A percentile compares a stretch with the other conserved stretches of the same genome.
Conservation (phyloP, 2,329 filamentous ascomycete species). For the Aureobasidium sp. region DNA sequence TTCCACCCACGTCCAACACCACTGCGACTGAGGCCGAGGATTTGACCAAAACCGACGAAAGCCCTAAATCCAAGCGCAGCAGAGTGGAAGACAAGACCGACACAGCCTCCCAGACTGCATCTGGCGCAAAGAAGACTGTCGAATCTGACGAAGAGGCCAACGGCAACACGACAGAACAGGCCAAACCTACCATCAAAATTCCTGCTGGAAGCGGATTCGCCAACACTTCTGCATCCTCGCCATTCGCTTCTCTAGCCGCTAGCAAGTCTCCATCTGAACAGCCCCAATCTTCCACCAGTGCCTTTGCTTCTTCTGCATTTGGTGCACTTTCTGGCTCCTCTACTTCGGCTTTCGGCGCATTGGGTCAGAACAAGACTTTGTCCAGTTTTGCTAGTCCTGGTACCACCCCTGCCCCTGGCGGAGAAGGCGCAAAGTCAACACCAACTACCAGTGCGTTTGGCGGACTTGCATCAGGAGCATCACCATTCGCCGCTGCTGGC, state of each 20-base stretch:
- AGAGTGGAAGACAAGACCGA: slow-evolving; percentile 27
- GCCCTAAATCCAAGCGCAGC: slow-evolving; percentile 46
- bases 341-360: slow-evolving; percentile 32
- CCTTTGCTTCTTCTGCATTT: slow-evolving; percentile 48
- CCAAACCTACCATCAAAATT: slow-evolving; percentile 22
- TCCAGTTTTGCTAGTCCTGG: slow-evolving; percentile 26
- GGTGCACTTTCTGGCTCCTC: slow-evolving; percentile 35
- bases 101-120: slow-evolving; percentile 12
- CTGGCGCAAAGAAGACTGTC: slow-evolving; percentile 8
- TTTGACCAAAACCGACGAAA: slow-evolving; percentile 27
- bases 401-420: slow-evolving; percentile 11
- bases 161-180: slow-evolving; percentile 23
- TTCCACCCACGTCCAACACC: slow-evolving; percentile 16
- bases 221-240: slow-evolving; percentile 41
- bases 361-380: slow-evolving; percentile 23
- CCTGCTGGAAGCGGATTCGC: slow-evolving; percentile 37
- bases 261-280: slow-evolving; percentile 29
- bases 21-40: slow-evolving; percentile 15
- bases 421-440: slow-evolving; percentile 13
- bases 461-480: slow-evolving; percentile 30
- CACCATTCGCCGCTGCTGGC: slow-evolving; percentile 26
- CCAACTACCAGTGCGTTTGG: slow-evolving; percentile 31
- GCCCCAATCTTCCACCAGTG: slow-evolving; percentile 33
- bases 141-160: slow-evolving; percentile 20
- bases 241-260: slow-evolving; percentile 40